phyloP scores from a whole-genome alignment of 768 basidiomycete species.

The Mycena kentingensis region DNA sequence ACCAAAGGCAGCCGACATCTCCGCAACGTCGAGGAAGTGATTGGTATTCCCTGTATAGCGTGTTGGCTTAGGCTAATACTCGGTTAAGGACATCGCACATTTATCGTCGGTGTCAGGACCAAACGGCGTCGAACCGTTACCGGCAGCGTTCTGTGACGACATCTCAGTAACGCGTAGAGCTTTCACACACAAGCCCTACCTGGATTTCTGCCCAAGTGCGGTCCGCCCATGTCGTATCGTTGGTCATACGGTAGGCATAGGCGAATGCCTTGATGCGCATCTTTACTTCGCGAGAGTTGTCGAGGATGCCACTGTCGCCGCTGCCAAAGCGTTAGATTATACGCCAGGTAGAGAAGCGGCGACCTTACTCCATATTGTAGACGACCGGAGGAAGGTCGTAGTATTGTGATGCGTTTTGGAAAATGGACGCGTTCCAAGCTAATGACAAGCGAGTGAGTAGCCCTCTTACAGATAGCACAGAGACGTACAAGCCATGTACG shows the following conservation, averaged over 20 bases:
- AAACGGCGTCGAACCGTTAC: conserved; percentile 65
- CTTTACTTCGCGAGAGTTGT: conserved; percentile 88
- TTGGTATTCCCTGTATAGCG: conserved; percentile 91
- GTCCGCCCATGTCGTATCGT: conserved; percentile 92
- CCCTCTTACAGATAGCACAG: no score
- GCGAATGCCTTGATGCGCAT: conserved; percentile 88
- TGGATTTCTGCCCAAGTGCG: no score
- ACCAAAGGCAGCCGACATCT: conserved; percentile 86
- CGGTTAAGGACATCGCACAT: no score
- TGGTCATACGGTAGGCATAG: conserved; percentile 89
- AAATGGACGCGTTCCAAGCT: conserved; percentile 94
- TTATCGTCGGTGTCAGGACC: conserved; percentile 62
- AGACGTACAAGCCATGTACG: no score
- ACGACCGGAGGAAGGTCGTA: conserved; percentile 57
- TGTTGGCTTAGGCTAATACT: no score
- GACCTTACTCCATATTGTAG: conserved; percentile 80
- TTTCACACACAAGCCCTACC: no score
- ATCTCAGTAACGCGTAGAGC: no score
- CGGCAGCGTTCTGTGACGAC: conserved; percentile 73
- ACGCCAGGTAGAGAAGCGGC: no score
- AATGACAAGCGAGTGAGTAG: no score
- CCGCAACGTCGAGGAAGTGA: conserved; percentile 95
- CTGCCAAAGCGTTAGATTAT: no score
- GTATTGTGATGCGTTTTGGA: conserved; percentile 80
- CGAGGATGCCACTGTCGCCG: conserved; percentile 87